Conservation (phyloP, 1,139 yeast genomes). For the Yamadazyma atmosphaerica region DNA sequence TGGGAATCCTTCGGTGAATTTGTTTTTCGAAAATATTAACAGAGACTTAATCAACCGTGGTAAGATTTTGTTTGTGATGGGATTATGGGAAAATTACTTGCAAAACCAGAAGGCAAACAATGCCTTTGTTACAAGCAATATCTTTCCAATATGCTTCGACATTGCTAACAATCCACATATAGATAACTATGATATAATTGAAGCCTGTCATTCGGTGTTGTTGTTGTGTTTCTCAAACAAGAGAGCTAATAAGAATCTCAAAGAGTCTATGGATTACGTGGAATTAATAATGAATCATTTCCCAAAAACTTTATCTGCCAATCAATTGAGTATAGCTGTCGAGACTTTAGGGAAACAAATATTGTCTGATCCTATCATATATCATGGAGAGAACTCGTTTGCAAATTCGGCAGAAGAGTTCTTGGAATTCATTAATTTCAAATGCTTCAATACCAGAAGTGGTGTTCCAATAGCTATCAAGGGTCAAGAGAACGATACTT, state of each 20-base stretch:
- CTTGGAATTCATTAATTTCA: conserved; percentile 40
- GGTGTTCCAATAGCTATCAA: conserved; percentile 24
- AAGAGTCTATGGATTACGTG: conserved; percentile 35
- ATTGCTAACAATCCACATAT: conserved; percentile 37
- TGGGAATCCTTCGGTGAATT: conserved; percentile 38
- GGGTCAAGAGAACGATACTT: conserved; percentile 17
- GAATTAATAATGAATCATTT: conserved; percentile 46
- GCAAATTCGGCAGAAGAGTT: conserved; percentile 35
- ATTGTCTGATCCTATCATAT: conserved; percentile 41
- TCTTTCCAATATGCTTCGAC: conserved; percentile 45
- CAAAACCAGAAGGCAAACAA: conserved; percentile 30
- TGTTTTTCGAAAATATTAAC: conserved; percentile 35
- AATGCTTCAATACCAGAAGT: conserved; percentile 32
- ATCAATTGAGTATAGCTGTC: conserved; percentile 60
- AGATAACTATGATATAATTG: conserved; percentile 44
- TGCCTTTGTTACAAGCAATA: conserved; percentile 27
- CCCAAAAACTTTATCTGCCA: conserved; percentile 55
- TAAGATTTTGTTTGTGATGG: conserved; percentile 56
- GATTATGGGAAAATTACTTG: conserved; percentile 58
- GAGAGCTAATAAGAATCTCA: conserved; percentile 22
- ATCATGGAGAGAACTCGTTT: conserved; percentile 12
- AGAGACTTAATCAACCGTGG: conserved; percentile 41
- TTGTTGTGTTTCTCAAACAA: conserved; percentile 43
- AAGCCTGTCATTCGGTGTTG: conserved; percentile 69
- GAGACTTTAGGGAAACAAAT: conserved; percentile 56